These are phyloP conservation scores for Leccinum sublutescens DNA, from an alignment of 768 basidiomycete genomes.

Conservation along the genomic window DNA sequence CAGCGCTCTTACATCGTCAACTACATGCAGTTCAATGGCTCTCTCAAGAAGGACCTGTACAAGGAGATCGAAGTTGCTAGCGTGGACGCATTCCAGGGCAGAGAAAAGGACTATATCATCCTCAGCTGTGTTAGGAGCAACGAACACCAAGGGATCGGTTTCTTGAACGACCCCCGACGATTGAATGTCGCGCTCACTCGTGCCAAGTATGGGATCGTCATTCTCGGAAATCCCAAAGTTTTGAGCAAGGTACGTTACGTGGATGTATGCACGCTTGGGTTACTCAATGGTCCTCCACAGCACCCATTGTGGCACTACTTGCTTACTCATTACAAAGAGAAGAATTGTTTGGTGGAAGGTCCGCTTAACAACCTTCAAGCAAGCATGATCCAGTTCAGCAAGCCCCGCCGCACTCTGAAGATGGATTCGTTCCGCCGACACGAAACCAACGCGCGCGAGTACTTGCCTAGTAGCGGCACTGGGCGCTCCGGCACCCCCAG, in stretches of 20 bases:
- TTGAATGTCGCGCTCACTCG: conserved; percentile 96
- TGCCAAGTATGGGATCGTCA: conserved; percentile 97
- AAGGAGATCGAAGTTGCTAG: conserved; percentile 99
- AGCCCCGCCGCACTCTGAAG: conserved; percentile 89
- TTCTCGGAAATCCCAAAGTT: conserved; percentile 99
- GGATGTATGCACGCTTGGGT: conserved; percentile 2
- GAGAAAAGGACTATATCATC: conserved; percentile 99
- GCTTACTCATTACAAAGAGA: conserved; percentile 98
- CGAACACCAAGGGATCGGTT: conserved; percentile 99
- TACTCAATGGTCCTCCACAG: conserved; percentile 41
- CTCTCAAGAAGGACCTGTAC: conserved; percentile 97
- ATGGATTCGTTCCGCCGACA: conserved; percentile 94
- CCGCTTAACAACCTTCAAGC: conserved; percentile 94
- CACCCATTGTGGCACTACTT: conserved; percentile 99
- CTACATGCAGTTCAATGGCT: conserved; percentile 99
- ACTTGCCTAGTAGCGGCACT: conserved; percentile 39
- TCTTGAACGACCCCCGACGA: conserved; percentile 95
- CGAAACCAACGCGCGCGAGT: conserved; percentile 89
- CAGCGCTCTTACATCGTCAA: conserved; percentile 98
- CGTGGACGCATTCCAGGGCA: conserved; percentile 98
- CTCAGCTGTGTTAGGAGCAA: conserved; percentile 97
- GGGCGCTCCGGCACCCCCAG: conserved; percentile 85
- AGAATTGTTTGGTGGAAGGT: conserved; percentile 89
- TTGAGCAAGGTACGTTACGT: conserved; percentile 80
- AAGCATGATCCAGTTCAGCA: conserved; percentile 99